phyloP scores from a whole-genome alignment of 1,284 basidiomycete species.

The Leccinum pachyderme region DNA sequence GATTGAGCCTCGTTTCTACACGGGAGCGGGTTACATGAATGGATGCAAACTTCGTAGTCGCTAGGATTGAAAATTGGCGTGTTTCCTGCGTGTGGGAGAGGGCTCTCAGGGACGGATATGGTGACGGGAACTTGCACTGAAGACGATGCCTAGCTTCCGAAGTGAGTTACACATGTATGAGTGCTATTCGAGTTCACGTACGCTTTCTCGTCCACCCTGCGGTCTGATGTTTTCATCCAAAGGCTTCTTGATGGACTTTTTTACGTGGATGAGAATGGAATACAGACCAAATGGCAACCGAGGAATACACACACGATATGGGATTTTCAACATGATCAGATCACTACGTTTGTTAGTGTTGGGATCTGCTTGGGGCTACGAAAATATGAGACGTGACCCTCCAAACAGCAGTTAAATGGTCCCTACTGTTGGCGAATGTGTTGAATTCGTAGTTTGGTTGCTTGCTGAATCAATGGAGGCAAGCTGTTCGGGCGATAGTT shows the following conservation, averaged over 20 bases:
- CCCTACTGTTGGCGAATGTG: slow-evolving; percentile 14
- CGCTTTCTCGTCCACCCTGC: slow-evolving; percentile 11
- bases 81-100: slow-evolving; percentile 2
- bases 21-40: slow-evolving; percentile 24
- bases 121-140: slow-evolving; percentile 1
- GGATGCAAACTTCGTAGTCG: slow-evolving; percentile 30
- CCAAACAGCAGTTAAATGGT: neutral
- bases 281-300: neutral
- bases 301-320: slow-evolving; percentile 20
- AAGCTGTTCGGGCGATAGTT: slow-evolving; percentile 23
- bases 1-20: slow-evolving; percentile 32
- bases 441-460: neutral
- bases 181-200: slow-evolving; percentile 7
- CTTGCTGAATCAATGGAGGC: slow-evolving; percentile 13
- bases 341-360: slow-evolving; percentile 21
- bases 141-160: neutral
- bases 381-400: slow-evolving; percentile 9
- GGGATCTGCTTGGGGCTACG: slow-evolving; percentile 10
- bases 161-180: neutral
- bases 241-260: slow-evolving; percentile 13
- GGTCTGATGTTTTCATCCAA: slow-evolving; percentile 2
- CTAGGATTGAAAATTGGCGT: neutral
- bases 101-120: slow-evolving; percentile 2
- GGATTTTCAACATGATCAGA: slow-evolving; percentile 26
- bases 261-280: slow-evolving; percentile 7